These are phyloP conservation scores for Ophiocordyceps unilateralis DNA, from an alignment of 2,329 filamentous ascomycete species.

Conservation along the genomic window DNA sequence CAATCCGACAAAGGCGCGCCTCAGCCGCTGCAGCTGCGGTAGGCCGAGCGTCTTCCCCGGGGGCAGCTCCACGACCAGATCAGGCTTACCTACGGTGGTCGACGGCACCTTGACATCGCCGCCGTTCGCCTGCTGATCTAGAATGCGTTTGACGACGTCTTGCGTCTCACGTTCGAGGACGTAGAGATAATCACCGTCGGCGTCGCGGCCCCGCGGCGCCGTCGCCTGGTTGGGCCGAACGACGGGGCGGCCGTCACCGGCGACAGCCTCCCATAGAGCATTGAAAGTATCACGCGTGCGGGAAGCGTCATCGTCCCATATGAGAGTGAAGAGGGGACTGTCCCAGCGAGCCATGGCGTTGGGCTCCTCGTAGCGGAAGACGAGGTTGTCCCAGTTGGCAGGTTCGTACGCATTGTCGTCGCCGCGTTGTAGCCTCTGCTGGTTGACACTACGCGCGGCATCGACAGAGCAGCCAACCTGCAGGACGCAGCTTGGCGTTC, in stretches of 20 bases:
- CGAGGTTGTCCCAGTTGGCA: constrained; percentile 58
- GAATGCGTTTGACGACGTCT: constrained; percentile 52
- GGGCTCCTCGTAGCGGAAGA: constrained; percentile 73
- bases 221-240: constrained; percentile 64
- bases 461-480: constrained; percentile 41
- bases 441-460: constrained; percentile 40
- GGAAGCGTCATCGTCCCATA: constrained; percentile 56
- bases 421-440: constrained; percentile 28
- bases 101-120: constrained; percentile 34
- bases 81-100: constrained; percentile 19
- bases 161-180: constrained; percentile 65
- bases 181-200: constrained; percentile 59
- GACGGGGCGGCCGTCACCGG: constrained; percentile 41
- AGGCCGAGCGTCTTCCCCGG: constrained; percentile 43
- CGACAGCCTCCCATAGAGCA: constrained; percentile 59
- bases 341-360: constrained; percentile 78
- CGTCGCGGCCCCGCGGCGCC: constrained; percentile 43
- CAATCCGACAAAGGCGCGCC: constrained; percentile 60
- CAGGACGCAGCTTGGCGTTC: constrained; percentile 60
- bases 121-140: constrained; percentile 50
- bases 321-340: constrained; percentile 61
- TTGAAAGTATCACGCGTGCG: constrained; percentile 39
- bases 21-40: constrained; percentile 59
- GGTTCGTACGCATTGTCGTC: constrained; percentile 29
- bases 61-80: constrained; percentile 47